A percentile compares a stretch with the other conserved stretches of the same genome.
These are phyloP conservation scores for Ophiostoma himal-ulmi DNA, from an alignment of 2,329 filamentous ascomycete species.

Conservation along the genomic window DNA sequence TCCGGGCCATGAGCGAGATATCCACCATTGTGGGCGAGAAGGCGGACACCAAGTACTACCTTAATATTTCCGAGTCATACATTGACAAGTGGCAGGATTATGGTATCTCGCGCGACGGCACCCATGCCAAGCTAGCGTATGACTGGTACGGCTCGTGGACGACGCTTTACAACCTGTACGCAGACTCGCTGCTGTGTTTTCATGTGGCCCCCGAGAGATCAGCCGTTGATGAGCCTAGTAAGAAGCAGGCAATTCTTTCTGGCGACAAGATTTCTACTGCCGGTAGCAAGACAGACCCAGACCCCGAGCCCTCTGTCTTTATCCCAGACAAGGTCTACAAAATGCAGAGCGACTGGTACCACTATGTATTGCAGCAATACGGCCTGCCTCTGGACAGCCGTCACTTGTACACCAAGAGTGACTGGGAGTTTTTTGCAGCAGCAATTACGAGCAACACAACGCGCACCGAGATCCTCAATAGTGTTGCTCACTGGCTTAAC, in stretches of 20 bases:
- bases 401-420: constrained; percentile 79
- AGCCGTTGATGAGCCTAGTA: constrained; percentile 24
- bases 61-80: constrained; percentile 59
- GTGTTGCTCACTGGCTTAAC: constrained; percentile 75
- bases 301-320: constrained; percentile 41
- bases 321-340: constrained; percentile 71
- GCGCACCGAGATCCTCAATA: constrained; percentile 64
- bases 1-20: constrained; percentile 69
- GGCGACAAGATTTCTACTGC: background rate
- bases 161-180: constrained; percentile 68
- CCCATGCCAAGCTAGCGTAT: constrained; percentile 68
- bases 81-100: constrained; percentile 64
- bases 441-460: constrained; percentile 66
- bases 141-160: constrained; percentile 74
- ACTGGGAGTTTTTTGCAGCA: constrained; percentile 87
- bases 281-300: constrained; percentile 19
- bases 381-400: constrained; percentile 76
- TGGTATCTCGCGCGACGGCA: constrained; percentile 60
- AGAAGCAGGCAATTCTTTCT: constrained; percentile 17
- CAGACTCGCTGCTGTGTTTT: constrained; percentile 46
- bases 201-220: constrained; percentile 25
- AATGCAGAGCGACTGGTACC: constrained; percentile 76
- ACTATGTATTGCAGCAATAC: constrained; percentile 70
- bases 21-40: constrained; percentile 53
- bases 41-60: constrained; percentile 55